Conservation (phyloP, 2,329 filamentous ascomycete species). For the Trichoderma sp. region DNA sequence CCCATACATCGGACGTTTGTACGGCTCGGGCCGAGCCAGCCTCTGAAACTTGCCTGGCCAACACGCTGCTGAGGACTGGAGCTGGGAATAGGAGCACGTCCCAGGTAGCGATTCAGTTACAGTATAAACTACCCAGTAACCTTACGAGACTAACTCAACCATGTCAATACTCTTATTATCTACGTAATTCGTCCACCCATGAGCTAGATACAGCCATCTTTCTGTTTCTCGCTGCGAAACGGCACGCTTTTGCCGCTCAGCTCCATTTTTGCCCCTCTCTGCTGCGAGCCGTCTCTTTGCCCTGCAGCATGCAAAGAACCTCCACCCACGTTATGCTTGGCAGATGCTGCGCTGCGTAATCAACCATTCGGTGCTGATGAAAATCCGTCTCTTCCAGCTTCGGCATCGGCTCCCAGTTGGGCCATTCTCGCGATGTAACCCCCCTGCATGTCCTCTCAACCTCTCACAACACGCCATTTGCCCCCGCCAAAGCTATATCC, state of each 20-base stretch:
- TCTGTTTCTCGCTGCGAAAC: not conserved
- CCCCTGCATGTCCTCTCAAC: not conserved
- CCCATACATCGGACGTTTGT: not conserved
- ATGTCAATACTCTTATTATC: not conserved
- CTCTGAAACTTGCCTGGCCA: not conserved
- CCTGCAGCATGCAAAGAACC: not conserved
- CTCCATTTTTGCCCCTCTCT: slow-evolving; percentile 19
- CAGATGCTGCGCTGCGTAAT: not conserved
- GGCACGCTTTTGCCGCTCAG: slow-evolving; percentile 4
- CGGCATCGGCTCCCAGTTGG: slow-evolving; percentile 9
- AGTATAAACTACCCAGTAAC: not conserved
- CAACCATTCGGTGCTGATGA: slow-evolving; percentile 1
- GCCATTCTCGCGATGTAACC: slow-evolving; percentile 17
- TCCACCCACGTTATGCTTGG: slow-evolving; percentile 17
- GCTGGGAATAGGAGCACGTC: not conserved
- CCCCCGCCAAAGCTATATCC: slow-evolving; percentile 3
- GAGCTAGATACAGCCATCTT: not conserved
- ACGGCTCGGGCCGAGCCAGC: slow-evolving; percentile 12
- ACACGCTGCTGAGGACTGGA: not conserved
- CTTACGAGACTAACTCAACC: slow-evolving; percentile 15
- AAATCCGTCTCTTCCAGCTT: not conserved
- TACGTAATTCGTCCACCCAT: not conserved
- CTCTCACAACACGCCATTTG: slow-evolving; percentile 1
- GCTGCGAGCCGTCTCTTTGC: not conserved
- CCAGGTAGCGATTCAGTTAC: not conserved